A percentile compares a stretch with the other conserved stretches of the same genome.
phyloP scores from a whole-genome alignment of 306 rosid genomes.

The Myrica gale region DNA sequence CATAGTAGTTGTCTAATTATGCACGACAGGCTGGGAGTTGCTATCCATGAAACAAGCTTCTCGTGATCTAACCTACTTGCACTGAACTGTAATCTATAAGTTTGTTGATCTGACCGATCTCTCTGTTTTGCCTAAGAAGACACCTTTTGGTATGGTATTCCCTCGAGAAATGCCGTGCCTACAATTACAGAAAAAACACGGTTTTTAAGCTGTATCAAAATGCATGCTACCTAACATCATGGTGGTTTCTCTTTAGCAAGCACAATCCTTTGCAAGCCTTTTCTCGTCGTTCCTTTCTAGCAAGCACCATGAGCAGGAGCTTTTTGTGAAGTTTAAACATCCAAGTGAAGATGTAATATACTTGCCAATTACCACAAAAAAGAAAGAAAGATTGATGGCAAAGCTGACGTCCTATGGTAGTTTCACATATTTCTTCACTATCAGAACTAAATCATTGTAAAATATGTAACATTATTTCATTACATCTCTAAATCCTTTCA shows the following conservation, averaged over 20 bases:
- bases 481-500: background rate
- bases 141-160: too few species aligned
- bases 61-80: background rate
- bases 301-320: too few species aligned
- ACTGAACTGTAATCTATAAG: background rate
- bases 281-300: too few species aligned
- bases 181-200: too few species aligned
- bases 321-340: background rate
- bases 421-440: background rate
- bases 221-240: too few species aligned
- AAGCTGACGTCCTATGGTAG: background rate
- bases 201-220: too few species aligned
- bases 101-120: too few species aligned
- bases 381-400: background rate
- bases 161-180: too few species aligned
- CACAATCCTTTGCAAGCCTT: too few species aligned
- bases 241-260: too few species aligned
- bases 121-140: too few species aligned
- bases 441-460: background rate
- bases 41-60: background rate
- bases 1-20: background rate
- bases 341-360: background rate
- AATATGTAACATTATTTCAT: background rate
- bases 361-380: too few species aligned
- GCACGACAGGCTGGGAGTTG: background rate